phyloP scores from a whole-genome alignment of 805 yeast species.

The Saturnispora halmiae region DNA sequence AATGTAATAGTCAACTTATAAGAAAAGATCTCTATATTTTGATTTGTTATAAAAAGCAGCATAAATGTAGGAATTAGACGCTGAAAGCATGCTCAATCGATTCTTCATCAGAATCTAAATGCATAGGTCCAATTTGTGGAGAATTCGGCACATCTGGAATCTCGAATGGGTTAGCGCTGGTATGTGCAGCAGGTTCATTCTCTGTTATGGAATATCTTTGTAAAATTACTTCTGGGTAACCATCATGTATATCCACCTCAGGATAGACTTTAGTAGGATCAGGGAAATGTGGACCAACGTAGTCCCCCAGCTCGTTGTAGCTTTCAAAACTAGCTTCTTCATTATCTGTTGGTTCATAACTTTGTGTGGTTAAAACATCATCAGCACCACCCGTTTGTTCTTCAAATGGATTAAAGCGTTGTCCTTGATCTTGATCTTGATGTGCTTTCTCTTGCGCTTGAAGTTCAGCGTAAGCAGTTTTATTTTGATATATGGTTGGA shows the following conservation, averaged over 20 bases:
- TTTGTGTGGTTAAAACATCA: not conserved
- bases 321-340: not conserved
- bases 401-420: constrained; percentile 4
- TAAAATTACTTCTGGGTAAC: constrained; percentile 2
- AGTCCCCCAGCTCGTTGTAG: not conserved
- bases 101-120: not conserved
- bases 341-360: not conserved
- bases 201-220: constrained; percentile 3
- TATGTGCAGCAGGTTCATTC: constrained; percentile 1
- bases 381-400: no score
- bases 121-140: not conserved
- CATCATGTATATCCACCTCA: constrained; percentile 2
- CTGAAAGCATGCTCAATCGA: not conserved
- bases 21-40: no score
- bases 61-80: not conserved
- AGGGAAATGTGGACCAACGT: constrained; percentile 1
- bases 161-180: not conserved
- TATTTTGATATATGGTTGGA: no score
- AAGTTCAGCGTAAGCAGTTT: no score
- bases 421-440: no score
- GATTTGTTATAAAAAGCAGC: no score
- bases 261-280: constrained; percentile 1
- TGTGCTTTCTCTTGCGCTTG: no score
- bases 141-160: not conserved
- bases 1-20: not conserved